phyloP scores from a whole-genome alignment of 768 basidiomycete species.

The Amanita inopinata region DNA sequence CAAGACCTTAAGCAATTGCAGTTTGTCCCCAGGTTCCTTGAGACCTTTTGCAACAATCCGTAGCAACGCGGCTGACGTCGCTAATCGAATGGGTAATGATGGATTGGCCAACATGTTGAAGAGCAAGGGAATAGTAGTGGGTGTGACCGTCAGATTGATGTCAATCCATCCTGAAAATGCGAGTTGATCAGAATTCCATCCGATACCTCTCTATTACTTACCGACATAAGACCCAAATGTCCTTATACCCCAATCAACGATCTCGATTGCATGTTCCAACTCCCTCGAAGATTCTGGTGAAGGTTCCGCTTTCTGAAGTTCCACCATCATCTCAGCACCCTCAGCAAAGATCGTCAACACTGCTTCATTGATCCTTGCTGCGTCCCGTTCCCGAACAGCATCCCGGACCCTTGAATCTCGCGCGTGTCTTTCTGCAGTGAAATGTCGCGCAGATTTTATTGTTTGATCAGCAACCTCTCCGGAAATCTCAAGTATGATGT shows the following conservation, averaged over 20 bases:
- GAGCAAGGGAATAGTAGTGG: slow-evolving; percentile 74
- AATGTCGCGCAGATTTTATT: slow-evolving; percentile 79
- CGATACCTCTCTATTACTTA: slow-evolving; percentile 28
- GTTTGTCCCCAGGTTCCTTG: slow-evolving; percentile 82
- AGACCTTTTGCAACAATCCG: slow-evolving; percentile 89
- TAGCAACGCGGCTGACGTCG: slow-evolving; percentile 69
- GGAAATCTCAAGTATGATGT: slow-evolving; percentile 88
- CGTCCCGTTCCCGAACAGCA: slow-evolving; percentile 84
- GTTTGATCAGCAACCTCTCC: slow-evolving; percentile 96
- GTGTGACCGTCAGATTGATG: slow-evolving; percentile 91
- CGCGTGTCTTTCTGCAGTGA: slow-evolving; percentile 56
- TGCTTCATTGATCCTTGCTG: slow-evolving; percentile 75
- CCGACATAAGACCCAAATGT: slow-evolving; percentile 93
- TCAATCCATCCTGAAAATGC: slow-evolving; percentile 82
- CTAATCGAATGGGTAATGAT: slow-evolving; percentile 71
- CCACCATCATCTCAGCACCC: slow-evolving; percentile 47
- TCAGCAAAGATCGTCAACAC: slow-evolving; percentile 78
- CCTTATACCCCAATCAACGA: slow-evolving; percentile 86
- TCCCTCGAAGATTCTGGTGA: slow-evolving; percentile 33
- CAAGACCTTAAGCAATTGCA: slow-evolving; percentile 83
- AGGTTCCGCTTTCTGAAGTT: slow-evolving; percentile 37
- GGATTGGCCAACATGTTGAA: slow-evolving; percentile 75
- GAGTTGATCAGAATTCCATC: background rate
- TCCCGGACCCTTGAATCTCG: slow-evolving; percentile 85
- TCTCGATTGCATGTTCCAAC: slow-evolving; percentile 54